Evolutionary conservation across 495 filamentous ascomycete species (phyloP).

Genomic region (Aspergillus bridgeri): DNA sequence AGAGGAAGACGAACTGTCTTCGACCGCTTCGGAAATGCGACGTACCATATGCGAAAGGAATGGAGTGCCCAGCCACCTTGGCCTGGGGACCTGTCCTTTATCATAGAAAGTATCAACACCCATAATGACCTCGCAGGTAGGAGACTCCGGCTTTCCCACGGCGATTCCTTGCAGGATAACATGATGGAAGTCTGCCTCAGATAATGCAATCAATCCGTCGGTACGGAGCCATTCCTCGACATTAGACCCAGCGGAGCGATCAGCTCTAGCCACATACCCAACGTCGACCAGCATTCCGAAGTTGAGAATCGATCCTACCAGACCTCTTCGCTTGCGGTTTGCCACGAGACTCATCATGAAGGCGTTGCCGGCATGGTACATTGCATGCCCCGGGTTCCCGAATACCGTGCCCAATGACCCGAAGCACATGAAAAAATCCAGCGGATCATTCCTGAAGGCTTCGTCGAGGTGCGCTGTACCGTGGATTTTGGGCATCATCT

Average conservation of each 20-base stretch:
- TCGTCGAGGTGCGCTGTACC: neutral
- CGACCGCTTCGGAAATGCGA: neutral
- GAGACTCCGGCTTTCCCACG: neutral
- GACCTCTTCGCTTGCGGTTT: neutral
- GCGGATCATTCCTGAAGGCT: neutral
- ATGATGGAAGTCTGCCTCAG: neutral
- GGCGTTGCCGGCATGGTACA: neutral
- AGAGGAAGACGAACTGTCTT: neutral
- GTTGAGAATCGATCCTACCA: neutral
- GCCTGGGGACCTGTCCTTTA: neutral
- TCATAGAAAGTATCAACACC: neutral
- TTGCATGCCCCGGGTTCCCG: neutral
- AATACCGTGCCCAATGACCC: neutral
- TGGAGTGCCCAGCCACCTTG: neutral
- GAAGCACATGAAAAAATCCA: neutral
- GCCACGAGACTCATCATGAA: neutral
- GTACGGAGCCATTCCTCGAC: conserved; percentile 1
- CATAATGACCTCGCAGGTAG: neutral
- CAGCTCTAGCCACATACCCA: neutral
- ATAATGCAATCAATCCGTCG: neutral
- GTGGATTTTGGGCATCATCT: neutral
- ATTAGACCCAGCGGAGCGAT: neutral
- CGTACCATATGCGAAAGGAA: neutral
- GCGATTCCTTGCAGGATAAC: neutral
- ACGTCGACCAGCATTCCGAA: neutral